A percentile compares a stretch with the other conserved stretches of the same genome.
Evolutionary conservation across 2,329 filamentous ascomycete species (phyloP).

Genomic region (Onygena corvina): DNA sequence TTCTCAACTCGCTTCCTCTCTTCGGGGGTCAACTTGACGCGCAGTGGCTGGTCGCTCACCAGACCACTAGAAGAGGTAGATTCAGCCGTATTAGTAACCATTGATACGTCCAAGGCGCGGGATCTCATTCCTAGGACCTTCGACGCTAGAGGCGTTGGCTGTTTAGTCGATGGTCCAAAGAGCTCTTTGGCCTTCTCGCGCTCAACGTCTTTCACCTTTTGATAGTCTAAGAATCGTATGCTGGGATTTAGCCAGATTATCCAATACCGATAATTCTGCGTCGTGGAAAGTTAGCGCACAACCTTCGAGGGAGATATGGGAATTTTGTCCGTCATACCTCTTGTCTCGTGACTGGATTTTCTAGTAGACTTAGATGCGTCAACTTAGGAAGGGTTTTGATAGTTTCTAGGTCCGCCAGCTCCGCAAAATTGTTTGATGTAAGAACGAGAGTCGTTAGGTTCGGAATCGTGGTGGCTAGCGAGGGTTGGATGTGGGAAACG

Average conservation of each 20-base stretch:
- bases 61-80: conserved; percentile 24
- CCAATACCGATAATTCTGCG: conserved; percentile 82
- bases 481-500: conserved; percentile 65
- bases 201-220: conserved; percentile 81
- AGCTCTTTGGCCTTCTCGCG: conserved; percentile 62
- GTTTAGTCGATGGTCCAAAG: conserved; percentile 60
- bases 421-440: conserved; percentile 66
- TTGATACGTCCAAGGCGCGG: conserved; percentile 51
- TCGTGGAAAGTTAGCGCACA: background rate
- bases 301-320: background rate
- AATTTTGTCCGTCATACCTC: conserved; percentile 51
- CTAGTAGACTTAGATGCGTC: conserved; percentile 67
- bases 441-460: conserved; percentile 72
- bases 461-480: conserved; percentile 62
- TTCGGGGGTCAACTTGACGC: conserved; percentile 73
- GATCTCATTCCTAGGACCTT: conserved; percentile 82
- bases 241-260: conserved; percentile 74
- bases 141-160: conserved; percentile 67
- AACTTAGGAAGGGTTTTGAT: conserved; percentile 56
- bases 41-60: conserved; percentile 51
- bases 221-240: conserved; percentile 83
- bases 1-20: conserved; percentile 79
- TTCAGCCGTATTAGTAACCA: conserved; percentile 28
- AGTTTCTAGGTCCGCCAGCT: conserved; percentile 80
- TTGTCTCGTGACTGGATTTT: conserved; percentile 84